Conservation (phyloP, 345 rosid species). For the Linum usitatissimum region DNA sequence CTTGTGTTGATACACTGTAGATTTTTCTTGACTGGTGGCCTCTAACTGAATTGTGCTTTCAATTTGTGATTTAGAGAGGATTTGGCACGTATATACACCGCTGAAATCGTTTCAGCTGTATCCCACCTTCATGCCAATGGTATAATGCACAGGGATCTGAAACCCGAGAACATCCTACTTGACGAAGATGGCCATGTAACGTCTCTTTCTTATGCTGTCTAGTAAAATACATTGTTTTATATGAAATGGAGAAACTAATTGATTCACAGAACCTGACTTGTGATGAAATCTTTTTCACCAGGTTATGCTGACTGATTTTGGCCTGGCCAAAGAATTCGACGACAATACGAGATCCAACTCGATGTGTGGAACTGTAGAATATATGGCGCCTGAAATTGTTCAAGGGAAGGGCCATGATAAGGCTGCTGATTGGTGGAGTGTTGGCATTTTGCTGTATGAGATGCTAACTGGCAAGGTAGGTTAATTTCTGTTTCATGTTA, state of each 20-base stretch:
- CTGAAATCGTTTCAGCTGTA: constrained; percentile 84
- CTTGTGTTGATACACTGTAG: neutral
- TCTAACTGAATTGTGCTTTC: neutral
- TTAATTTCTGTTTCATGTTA: no score
- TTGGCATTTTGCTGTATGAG: constrained; percentile 75
- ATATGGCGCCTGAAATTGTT: constrained; percentile 91
- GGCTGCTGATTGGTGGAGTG: constrained; percentile 99
- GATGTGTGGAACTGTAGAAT: constrained; percentile 85
- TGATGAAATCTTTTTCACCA: constrained; percentile 8
- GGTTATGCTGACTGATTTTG: constrained; percentile 86
- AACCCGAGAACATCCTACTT: constrained; percentile 88
- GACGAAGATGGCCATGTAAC: constrained; percentile 81
- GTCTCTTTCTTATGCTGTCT: constrained; percentile 5
- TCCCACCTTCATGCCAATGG: constrained; percentile 90
- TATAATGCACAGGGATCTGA: constrained; percentile 95
- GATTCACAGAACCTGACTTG: constrained; percentile 5
- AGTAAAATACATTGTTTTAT: no score
- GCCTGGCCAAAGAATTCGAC: constrained; percentile 76
- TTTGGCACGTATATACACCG: constrained; percentile 77
- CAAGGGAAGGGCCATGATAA: constrained; percentile 79
- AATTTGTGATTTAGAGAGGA: constrained; percentile 54
- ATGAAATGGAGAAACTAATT: neutral
- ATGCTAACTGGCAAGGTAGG: constrained; percentile 89
- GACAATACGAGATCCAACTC: constrained; percentile 85
- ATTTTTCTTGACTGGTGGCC: constrained; percentile 9